Conservation (phyloP, 2,329 filamentous ascomycete species). For the Sporothrix phasma region DNA sequence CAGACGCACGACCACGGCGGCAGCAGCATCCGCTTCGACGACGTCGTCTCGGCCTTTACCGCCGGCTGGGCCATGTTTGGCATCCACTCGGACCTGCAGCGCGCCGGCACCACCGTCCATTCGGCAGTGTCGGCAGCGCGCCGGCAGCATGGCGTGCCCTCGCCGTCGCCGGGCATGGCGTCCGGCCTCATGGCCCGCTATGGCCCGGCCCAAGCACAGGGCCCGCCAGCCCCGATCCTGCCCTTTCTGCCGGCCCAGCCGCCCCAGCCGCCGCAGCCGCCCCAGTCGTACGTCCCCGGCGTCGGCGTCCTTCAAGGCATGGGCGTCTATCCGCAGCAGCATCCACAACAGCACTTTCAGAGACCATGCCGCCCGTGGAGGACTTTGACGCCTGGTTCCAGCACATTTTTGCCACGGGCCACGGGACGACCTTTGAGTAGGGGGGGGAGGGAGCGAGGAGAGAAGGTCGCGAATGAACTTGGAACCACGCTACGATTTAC, state of each 20-base stretch:
- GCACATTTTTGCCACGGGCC: constrained; percentile 15
- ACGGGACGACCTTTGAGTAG: constrained; percentile 8
- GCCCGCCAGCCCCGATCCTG: neutral
- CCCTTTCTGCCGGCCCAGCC: neutral
- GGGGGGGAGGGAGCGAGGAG: neutral
- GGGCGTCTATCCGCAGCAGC: neutral
- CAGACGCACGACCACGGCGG: neutral
- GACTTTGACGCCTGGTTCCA: constrained; percentile 21
- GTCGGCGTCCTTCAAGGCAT: neutral
- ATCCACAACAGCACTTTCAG: neutral
- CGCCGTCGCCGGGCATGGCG: neutral
- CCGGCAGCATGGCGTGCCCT: neutral
- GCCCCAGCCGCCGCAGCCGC: neutral
- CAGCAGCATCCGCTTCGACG: constrained; percentile 14
- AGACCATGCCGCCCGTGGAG: constrained; percentile 11
- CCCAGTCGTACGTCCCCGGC: neutral
- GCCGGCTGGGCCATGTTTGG: constrained; percentile 18
- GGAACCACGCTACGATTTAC: no score
- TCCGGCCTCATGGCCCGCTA: neutral
- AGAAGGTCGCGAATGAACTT: no score
- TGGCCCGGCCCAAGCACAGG: no score
- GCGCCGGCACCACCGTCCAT: neutral
- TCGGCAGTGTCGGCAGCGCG: neutral
- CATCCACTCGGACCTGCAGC: constrained; percentile 12
- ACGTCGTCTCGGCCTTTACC: constrained; percentile 17